Evolutionary conservation across 2,329 filamentous ascomycete genomes (phyloP).

Genomic region (Scedosporium dehoogii): DNA sequence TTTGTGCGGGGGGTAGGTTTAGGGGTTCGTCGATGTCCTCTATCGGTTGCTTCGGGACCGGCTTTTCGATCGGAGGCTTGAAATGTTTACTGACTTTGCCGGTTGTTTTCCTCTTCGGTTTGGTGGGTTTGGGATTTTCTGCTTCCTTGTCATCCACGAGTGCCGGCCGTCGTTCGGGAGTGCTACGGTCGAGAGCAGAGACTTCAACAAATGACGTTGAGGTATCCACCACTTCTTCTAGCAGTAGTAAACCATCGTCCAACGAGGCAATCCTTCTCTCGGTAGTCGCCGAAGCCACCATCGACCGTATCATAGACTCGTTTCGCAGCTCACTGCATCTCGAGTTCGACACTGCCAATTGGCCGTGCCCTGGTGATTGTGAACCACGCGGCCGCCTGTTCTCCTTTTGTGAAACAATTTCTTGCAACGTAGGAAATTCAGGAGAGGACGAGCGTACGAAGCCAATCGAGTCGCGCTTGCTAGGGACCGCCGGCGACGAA

Average conservation of each 20-base stretch:
- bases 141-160: not conserved
- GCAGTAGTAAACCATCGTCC: not conserved
- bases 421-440: conserved; percentile 4
- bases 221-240: not conserved
- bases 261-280: not conserved
- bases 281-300: not conserved
- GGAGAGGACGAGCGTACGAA: conserved; percentile 5
- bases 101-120: conserved; percentile 8
- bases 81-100: conserved; percentile 1
- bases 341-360: not conserved
- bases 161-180: not conserved
- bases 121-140: conserved; percentile 14
- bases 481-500: not conserved
- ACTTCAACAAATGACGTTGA: not conserved
- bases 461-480: not conserved
- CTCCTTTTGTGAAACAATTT: not conserved
- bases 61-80: not conserved
- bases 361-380: not conserved
- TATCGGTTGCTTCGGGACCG: not conserved
- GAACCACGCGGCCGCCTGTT: not conserved
- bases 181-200: not conserved
- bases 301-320: not conserved
- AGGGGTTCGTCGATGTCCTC: conserved; percentile 19
- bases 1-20: conserved; percentile 37
- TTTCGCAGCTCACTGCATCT: not conserved